Evolutionary conservation across 2,329 filamentous ascomycete genomes (phyloP).

Genomic region (Purpureocillium lavendulum): DNA sequence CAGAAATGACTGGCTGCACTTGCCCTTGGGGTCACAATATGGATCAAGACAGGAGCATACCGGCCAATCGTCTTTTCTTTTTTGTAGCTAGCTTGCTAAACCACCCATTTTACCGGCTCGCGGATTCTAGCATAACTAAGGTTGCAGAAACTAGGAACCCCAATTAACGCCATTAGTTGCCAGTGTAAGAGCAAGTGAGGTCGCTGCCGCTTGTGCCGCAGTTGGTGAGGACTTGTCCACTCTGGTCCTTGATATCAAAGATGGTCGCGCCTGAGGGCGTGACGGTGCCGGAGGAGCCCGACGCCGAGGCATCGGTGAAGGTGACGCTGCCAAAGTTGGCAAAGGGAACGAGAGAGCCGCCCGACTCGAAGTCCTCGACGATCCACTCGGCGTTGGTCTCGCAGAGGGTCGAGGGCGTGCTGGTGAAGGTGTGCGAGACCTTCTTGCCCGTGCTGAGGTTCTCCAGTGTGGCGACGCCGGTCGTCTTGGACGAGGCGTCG

Average conservation of each 20-base stretch:
- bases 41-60: too few relatives aligned
- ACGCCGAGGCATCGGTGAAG: conserved; percentile 16
- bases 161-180: conserved; percentile 1
- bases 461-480: conserved; percentile 21
- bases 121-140: too few relatives aligned
- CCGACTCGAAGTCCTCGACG: conserved; percentile 36
- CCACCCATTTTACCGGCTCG: too few relatives aligned
- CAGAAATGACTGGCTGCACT: too few relatives aligned
- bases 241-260: conserved; percentile 10
- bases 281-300: conserved; percentile 6
- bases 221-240: conserved; percentile 5
- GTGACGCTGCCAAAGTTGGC: conserved; percentile 20
- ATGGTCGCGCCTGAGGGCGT: conserved; percentile 9
- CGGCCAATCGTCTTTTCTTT: too few relatives aligned
- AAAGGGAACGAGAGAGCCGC: conserved; percentile 15
- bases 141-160: too few relatives aligned
- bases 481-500: conserved; percentile 14
- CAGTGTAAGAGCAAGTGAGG: conserved; percentile 3
- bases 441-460: conserved; percentile 43
- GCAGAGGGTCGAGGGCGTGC: conserved; percentile 34
- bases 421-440: conserved; percentile 41
- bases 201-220: conserved; percentile 6
- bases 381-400: conserved; percentile 56
- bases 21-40: too few relatives aligned
- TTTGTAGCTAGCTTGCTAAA: too few relatives aligned